Conservation (phyloP, 2,329 filamentous ascomycete genomes). For the Arthrinium puccinioides region DNA sequence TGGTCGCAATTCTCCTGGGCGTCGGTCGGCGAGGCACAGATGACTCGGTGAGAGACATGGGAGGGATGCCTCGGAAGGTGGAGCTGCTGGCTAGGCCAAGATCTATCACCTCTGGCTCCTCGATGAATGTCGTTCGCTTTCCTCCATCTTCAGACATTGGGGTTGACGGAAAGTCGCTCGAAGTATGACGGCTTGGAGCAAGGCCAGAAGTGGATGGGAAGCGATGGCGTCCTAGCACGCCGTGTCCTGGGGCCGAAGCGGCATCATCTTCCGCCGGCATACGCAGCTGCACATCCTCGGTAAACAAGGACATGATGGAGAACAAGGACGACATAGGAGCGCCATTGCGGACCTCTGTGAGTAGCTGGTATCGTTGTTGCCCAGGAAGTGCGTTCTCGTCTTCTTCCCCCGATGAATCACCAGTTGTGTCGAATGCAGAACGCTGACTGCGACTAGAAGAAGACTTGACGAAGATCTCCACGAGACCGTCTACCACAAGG, state of each 20-base stretch:
- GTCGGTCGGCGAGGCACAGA: conserved; percentile 29
- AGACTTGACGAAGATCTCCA: conserved; percentile 98
- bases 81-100: conserved; percentile 21
- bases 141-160: conserved; percentile 18
- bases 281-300: conserved; percentile 81
- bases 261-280: conserved; percentile 57
- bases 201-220: conserved; percentile 15
- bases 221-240: conserved; percentile 16
- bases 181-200: conserved; percentile 8
- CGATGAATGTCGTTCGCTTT: conserved; percentile 10
- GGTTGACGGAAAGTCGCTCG: conserved; percentile 9
- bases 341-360: conserved; percentile 96
- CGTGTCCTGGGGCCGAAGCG: too few relatives aligned
- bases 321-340: conserved; percentile 98
- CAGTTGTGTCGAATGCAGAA: conserved; percentile 14
- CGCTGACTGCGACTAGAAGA: conserved; percentile 28
- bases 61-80: conserved; percentile 58
- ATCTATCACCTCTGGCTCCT: conserved; percentile 18
- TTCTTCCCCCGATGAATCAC: conserved; percentile 59
- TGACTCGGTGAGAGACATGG: conserved; percentile 59
- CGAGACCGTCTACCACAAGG: conserved; percentile 88
- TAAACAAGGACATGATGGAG: conserved; percentile 94
- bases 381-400: conserved; percentile 51
- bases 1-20: conserved; percentile 42
- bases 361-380: conserved; percentile 79